Percentiles rank a stretch among this genome's conserved stretches.
phyloP scores from a whole-genome alignment of 306 rosid species.

The Mimosa pudica region DNA sequence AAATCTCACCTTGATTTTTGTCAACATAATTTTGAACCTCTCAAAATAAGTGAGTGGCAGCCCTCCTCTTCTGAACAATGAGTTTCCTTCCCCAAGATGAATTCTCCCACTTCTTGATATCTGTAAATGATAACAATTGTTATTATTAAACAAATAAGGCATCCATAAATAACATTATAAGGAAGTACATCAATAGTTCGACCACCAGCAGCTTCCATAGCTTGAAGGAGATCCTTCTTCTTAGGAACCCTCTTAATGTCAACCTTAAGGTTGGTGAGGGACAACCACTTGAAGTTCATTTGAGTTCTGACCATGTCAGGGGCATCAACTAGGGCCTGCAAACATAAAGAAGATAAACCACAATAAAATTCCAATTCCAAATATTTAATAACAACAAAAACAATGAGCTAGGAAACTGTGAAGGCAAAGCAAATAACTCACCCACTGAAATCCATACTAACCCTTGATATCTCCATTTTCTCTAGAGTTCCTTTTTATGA shows the following conservation, averaged over 20 bases:
- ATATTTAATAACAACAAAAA: too few species aligned
- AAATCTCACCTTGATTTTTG: conserved; percentile 75
- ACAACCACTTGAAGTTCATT: conserved; percentile 81
- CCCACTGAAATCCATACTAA: too few species aligned
- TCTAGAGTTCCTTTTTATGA: too few species aligned
- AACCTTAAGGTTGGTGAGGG: conserved; percentile 78
- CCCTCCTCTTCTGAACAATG: conserved; percentile 79
- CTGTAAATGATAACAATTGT: conserved; percentile 30
- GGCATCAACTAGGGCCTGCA: conserved; percentile 83
- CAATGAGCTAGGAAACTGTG: too few species aligned
- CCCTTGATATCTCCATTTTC: too few species aligned
- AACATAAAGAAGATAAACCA: not conserved
- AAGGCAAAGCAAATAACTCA: too few species aligned
- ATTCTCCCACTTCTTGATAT: conserved; percentile 77
- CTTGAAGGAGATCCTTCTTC: conserved; percentile 84
- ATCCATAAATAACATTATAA: not conserved
- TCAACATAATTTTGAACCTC: conserved; percentile 88
- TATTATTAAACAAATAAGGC: not conserved
- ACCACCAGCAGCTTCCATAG: conserved; percentile 81
- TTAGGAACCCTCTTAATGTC: conserved; percentile 85
- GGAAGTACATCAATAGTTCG: not conserved
- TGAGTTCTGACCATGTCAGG: conserved; percentile 80
- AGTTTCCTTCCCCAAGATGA: conserved; percentile 93
- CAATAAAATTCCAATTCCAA: too few species aligned
- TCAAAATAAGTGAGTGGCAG: conserved; percentile 72